Evolutionary conservation across 1,284 basidiomycete genomes (phyloP), one percentile per base, ranked within the genome.

Genomic region (Apiotrichum akiyoshidainum): DNA sequence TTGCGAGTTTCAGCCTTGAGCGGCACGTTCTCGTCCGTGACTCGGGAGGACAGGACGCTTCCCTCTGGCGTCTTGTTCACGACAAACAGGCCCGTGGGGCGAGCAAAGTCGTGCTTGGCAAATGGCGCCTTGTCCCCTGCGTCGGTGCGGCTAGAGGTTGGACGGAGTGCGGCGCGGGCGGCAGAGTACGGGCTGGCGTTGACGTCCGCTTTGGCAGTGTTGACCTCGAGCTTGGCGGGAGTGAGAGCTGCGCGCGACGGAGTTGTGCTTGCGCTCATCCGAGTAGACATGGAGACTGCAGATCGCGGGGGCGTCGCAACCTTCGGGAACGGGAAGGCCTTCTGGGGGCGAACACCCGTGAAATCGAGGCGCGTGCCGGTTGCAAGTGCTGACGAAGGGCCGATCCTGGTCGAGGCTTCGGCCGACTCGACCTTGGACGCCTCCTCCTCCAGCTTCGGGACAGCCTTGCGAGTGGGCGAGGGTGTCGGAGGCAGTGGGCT

Each of bases 21-120:
- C n/a, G 48, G 11, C 5, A 19, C 6, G 21, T 50, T 50, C 21
- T 40, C 37, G 6, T 12, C 19, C 34, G 16, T 13, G 5, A 10
- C 37, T 11, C 11, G 5, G 13, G 35, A 19, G 5, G 48, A 21
- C 9, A 13, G 12, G 12, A 34, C 12, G 19, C 17, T 17, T 17
- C 39, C 37, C 12, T 34, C 35, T n/a, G 48, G 48, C 9, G 48
- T 50, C 34, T 50, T 50, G 48, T 40, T 50, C 11, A 50, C 48
- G 34, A 50, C 19, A 26, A 21, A 40, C 19, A 50, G 35, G 9
- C 48, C 48, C 2, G 34, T n/a, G 5, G 48, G 48, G 8, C n/a
- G 35, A 21, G 34, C 12, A 11, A 34, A 11, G 10, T 16, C 8
- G 33, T 13, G 14, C 33, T 12, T n/a, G 2, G 31, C 26, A 34